These are phyloP conservation scores for Ganoderma meredithae DNA, from an alignment of 1,284 basidiomycete species.

Conservation along the genomic window DNA sequence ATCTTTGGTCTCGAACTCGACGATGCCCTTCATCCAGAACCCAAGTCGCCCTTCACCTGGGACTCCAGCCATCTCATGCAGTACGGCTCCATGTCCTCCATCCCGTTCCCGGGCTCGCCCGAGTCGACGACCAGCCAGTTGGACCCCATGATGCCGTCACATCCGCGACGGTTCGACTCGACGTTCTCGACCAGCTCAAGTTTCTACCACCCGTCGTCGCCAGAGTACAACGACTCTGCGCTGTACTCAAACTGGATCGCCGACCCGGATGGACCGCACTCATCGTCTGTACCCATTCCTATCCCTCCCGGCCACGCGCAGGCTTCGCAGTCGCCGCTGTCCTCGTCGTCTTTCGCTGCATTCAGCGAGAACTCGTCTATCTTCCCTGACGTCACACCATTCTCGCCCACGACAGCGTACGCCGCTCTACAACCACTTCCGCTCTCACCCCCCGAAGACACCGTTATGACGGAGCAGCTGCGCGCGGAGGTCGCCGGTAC, in stretches of 20 bases:
- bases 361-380: constrained; percentile 45
- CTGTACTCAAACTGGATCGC: constrained; percentile 63
- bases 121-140: constrained; percentile 44
- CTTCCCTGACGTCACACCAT: constrained; percentile 56
- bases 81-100: constrained; percentile 36
- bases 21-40: constrained; percentile 49
- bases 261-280: constrained; percentile 61
- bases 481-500: constrained; percentile 49
- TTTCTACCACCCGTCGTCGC: constrained; percentile 46
- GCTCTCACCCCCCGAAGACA: constrained; percentile 55
- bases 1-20: constrained; percentile 74
- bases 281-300: constrained; percentile 59
- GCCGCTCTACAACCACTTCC: constrained; percentile 67
- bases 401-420: constrained; percentile 63
- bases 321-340: constrained; percentile 37
- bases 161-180: constrained; percentile 36
- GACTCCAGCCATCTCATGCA: constrained; percentile 38
- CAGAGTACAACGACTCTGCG: constrained; percentile 50
- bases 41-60: constrained; percentile 51
- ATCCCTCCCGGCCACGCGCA: constrained; percentile 56
- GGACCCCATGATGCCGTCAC: constrained; percentile 33
- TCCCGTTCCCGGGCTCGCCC: constrained; percentile 44
- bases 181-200: constrained; percentile 34
- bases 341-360: constrained; percentile 37
- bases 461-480: constrained; percentile 38